A percentile compares a stretch with the other conserved stretches of the same genome.
Evolutionary conservation across 805 yeast genomes (phyloP).

Genomic region (Brettanomyces sp.): DNA sequence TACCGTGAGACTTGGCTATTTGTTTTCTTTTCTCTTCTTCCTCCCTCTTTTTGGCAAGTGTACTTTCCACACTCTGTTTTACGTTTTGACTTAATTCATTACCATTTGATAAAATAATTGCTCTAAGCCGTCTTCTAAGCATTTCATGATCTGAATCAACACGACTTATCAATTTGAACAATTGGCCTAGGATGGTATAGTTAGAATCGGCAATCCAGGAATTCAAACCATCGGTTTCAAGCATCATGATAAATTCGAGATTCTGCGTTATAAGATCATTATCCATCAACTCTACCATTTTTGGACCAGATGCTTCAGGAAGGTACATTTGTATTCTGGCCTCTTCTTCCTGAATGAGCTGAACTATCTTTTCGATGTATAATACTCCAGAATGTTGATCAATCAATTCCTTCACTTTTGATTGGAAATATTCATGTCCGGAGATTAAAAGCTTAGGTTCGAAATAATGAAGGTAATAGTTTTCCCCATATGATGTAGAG

Average conservation of each 20-base stretch:
- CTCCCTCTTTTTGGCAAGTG: slow-evolving; percentile 10
- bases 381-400: slow-evolving; percentile 39
- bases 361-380: slow-evolving; percentile 42
- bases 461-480: slow-evolving; percentile 52
- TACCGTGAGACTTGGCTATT: slow-evolving; percentile 2
- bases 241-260: slow-evolving; percentile 43
- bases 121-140: slow-evolving; percentile 38
- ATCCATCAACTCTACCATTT: slow-evolving; percentile 47
- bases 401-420: slow-evolving; percentile 35
- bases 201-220: slow-evolving; percentile 45
- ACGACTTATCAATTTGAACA: slow-evolving; percentile 41
- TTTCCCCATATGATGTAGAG: slow-evolving; percentile 33
- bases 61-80: slow-evolving; percentile 11
- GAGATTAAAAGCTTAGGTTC: slow-evolving; percentile 54
- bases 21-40: slow-evolving; percentile 10
- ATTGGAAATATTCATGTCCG: slow-evolving; percentile 47
- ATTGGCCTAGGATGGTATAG: slow-evolving; percentile 32
- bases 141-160: slow-evolving; percentile 45
- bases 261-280: slow-evolving; percentile 48
- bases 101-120: slow-evolving; percentile 40
- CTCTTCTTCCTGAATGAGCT: slow-evolving; percentile 55
- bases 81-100: slow-evolving; percentile 23
- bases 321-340: slow-evolving; percentile 43
- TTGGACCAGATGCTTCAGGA: slow-evolving; percentile 45
- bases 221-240: slow-evolving; percentile 47